Evolutionary conservation across 148 eudicot genomes (phyloP).

Genomic region (Rhododendron simsii): DNA sequence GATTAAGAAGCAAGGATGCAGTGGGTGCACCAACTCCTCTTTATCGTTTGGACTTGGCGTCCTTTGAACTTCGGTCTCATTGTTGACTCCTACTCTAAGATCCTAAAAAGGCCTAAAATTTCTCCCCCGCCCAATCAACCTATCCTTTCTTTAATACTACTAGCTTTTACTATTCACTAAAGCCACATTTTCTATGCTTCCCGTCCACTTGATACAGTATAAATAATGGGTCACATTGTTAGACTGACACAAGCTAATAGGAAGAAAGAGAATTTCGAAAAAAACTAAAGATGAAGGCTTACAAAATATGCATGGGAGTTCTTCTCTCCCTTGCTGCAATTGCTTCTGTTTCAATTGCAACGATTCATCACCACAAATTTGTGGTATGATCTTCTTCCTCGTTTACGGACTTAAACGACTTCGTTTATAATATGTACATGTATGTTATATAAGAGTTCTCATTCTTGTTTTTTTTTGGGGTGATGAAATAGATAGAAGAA

Average conservation of each 20-base stretch:
- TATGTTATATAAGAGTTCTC: neutral
- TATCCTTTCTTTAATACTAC: neutral
- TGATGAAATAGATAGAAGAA: constrained; percentile 53
- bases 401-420: neutral
- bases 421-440: neutral
- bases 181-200: neutral
- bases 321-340: constrained; percentile 26
- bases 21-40: constrained; percentile 30
- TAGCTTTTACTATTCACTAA: neutral
- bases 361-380: constrained; percentile 56
- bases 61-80: constrained; percentile 3
- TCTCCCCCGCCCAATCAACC: neutral
- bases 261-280: constrained; percentile 2
- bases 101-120: constrained; percentile 11
- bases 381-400: constrained; percentile 36
- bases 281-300: constrained; percentile 25
- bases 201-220: neutral
- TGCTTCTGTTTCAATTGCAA: constrained; percentile 43
- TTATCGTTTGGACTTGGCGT: constrained; percentile 16
- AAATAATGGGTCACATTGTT: neutral
- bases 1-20: neutral
- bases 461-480: neutral
- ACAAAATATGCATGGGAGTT: constrained; percentile 13
- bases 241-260: neutral
- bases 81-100: constrained; percentile 35